Evolutionary conservation across 768 basidiomycete genomes (phyloP), one percentile per base, ranked within the genome.

Genomic region (Auricularia cornea): DNA sequence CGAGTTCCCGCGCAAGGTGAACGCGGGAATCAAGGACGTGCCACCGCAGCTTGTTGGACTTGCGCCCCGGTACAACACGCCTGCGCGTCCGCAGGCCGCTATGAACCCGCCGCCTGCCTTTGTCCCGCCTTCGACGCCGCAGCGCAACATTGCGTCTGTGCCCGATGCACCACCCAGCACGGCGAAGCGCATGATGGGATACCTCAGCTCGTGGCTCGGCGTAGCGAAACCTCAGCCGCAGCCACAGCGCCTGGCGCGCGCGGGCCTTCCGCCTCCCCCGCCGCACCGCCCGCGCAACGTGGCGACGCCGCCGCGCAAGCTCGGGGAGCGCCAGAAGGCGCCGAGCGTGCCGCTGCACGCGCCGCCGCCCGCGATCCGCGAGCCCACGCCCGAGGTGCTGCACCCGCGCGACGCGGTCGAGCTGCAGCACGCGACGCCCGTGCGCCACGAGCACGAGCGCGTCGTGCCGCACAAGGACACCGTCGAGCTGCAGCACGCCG

Each of bases 11-110:
- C 23, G 30, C 16, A 28, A 57, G 30, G 54, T 57, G 10, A 31
- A 11, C 28, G 28, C 23, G 26, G 20, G 28, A 20, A 8, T 57
- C 23, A 16, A 30, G 2, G 54, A 57, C 14, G 54, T 57, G 26
- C 54, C 54, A 29, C 28, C 54, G 12, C 18, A 57, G 54, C 30
- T 57, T 16, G 51, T 52, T 20, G 28, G 28, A 10, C 54, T 57
- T n/a, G 85, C 41, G 77, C 81, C n/a, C 79, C 74, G 32, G 81
- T 81, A 41, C 75, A 86, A 65, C 84, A 80, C 65, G 82, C 83
- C 12, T 78, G 85, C 68, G 68, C 87, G 52, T 84, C 81, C 69
- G 35, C 35, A 38, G 35, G 87, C 85, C 11, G 77, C 81, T 52
- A 81, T 79, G 33, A 6, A 35, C 68, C 71, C 75, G 10, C 67